Percentiles rank a stretch among this genome's conserved stretches.
Conservation (phyloP, 768 basidiomycete genomes). For the Auriculariales sp. region DNA sequence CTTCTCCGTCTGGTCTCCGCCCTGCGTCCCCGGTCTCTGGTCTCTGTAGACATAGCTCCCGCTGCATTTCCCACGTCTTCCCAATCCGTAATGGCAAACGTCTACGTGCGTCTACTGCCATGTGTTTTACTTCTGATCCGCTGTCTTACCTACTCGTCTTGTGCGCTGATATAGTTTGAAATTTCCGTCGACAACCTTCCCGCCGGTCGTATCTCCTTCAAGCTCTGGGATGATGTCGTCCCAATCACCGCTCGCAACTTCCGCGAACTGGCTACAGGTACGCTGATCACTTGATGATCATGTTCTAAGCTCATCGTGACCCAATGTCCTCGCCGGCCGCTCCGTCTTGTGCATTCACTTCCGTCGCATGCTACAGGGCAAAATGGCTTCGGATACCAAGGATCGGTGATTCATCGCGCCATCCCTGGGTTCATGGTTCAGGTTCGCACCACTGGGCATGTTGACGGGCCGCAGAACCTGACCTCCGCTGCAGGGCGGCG, state of each 20-base stretch:
- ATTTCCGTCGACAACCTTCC: not conserved
- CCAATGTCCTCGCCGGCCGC: too few relatives aligned
- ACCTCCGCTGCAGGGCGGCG: conserved; percentile 13
- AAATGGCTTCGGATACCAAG: conserved; percentile 61
- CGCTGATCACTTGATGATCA: too few relatives aligned
- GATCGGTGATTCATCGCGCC: conserved; percentile 48
- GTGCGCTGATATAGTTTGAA: not conserved
- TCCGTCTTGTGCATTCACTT: too few relatives aligned
- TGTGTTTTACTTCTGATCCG: too few relatives aligned
- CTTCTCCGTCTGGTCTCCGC: too few relatives aligned
- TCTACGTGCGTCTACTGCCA: not conserved
- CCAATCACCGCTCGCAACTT: not conserved
- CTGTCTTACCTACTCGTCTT: not conserved
- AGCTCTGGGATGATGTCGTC: not conserved
- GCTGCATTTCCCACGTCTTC: too few relatives aligned
- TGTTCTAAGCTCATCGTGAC: too few relatives aligned
- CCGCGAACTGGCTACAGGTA: not conserved
- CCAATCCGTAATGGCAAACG: not conserved
- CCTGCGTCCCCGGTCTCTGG: too few relatives aligned
- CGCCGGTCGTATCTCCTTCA: not conserved
- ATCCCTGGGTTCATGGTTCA: conserved; percentile 12
- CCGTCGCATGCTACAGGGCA: too few relatives aligned
- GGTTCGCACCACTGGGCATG: not conserved
- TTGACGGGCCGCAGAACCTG: too few relatives aligned
- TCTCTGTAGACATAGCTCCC: too few relatives aligned